A percentile compares a stretch with the other conserved stretches of the same genome.
Conservation (phyloP, 495 filamentous ascomycete genomes). For the Podospora sp. region DNA sequence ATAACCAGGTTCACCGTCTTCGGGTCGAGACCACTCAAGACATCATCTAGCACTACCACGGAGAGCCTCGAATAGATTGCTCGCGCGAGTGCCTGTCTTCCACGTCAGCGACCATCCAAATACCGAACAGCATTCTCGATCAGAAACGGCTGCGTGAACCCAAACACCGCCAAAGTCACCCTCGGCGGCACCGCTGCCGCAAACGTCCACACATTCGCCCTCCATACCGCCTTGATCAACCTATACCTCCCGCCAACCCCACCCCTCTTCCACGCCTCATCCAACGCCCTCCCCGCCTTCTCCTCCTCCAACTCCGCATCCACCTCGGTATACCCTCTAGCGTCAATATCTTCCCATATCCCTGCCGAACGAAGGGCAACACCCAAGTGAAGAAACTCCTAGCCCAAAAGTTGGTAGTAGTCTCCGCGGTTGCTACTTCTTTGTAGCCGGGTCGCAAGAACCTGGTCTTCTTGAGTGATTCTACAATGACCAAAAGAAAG, state of each 20-base stretch:
- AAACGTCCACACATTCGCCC: conserved; percentile 19
- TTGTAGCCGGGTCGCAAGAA: conserved; percentile 27
- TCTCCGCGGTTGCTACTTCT: conserved; percentile 29
- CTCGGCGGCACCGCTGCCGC: conserved; percentile 14
- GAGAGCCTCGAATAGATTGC: conserved; percentile 33
- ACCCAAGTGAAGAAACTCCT: conserved; percentile 41
- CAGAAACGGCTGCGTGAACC: conserved; percentile 18
- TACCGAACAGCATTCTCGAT: conserved; percentile 1
- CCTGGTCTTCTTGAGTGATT: conserved; percentile 34
- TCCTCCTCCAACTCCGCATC: conserved; percentile 25
- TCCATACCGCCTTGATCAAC: conserved; percentile 9
- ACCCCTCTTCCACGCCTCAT: not conserved
- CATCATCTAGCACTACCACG: conserved; percentile 43
- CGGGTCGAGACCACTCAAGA: conserved; percentile 62
- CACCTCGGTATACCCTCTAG: conserved; percentile 37
- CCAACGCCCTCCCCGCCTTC: conserved; percentile 8
- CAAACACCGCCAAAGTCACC: not conserved
- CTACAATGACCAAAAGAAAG: conserved; percentile 21
- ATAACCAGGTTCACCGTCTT: conserved; percentile 60
- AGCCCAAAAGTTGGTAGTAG: conserved; percentile 35
- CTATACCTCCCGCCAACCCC: conserved; percentile 4
- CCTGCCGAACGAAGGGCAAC: conserved; percentile 34
- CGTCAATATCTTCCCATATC: conserved; percentile 31
- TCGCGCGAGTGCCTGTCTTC: conserved; percentile 36
- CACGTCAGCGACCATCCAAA: too few relatives aligned